phyloP scores from a whole-genome alignment of 1,284 basidiomycete genomes.

The Ceratobasidium sp. region DNA sequence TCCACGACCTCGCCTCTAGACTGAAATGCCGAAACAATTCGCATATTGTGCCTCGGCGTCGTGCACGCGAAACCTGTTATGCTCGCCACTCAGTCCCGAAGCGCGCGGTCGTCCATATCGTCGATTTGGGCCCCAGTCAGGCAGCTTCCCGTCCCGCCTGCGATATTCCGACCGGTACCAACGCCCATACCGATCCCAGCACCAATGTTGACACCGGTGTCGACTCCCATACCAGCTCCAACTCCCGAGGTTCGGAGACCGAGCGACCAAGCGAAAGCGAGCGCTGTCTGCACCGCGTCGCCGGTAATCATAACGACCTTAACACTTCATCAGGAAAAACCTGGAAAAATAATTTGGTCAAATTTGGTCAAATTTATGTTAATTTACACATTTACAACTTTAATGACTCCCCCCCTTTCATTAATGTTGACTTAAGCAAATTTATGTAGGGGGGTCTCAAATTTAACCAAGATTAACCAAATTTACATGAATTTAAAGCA shows the following conservation, averaged over 20 bases:
- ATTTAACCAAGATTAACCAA: too few species aligned
- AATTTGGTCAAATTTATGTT: too few species aligned
- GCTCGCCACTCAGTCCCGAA: conserved; percentile 80
- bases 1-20: conserved; percentile 89
- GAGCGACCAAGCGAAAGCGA: conserved; percentile 90
- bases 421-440: too few species aligned
- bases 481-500: too few species aligned
- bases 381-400: too few species aligned
- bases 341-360: too few species aligned
- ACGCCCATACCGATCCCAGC: conserved; percentile 30
- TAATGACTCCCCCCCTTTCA: too few species aligned
- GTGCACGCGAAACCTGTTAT: conserved; percentile 94
- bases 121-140: conserved; percentile 92
- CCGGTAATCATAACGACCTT: conserved; percentile 99
- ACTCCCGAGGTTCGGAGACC: conserved; percentile 71
- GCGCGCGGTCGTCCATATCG: conserved; percentile 79
- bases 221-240: conserved; percentile 18
- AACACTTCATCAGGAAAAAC: too few species aligned
- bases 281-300: conserved; percentile 91
- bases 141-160: conserved; percentile 59
- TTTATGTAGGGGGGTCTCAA: too few species aligned
- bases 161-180: conserved; percentile 43
- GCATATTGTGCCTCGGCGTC: conserved; percentile 97
- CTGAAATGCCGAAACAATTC: conserved; percentile 94
- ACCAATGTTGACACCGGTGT: conserved; percentile 20